Evolutionary conservation across 1,139 yeast species (phyloP).

Genomic region (Lodderomyces pseudojiufengensis): DNA sequence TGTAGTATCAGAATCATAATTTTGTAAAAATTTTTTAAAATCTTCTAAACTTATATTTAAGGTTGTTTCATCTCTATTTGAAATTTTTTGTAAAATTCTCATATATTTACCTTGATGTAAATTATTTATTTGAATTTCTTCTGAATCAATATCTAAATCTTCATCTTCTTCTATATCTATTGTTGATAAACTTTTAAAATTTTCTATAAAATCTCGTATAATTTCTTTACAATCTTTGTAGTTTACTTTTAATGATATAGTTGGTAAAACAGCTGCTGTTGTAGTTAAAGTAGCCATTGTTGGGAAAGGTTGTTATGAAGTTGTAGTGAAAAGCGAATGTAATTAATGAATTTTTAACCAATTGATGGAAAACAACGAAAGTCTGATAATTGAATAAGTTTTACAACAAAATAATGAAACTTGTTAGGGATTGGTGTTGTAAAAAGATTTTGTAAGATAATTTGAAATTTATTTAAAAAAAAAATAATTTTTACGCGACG

Average conservation of each 20-base stretch:
- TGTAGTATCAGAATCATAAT: constrained; percentile 21
- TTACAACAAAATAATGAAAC: not conserved
- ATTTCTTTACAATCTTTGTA: constrained; percentile 52
- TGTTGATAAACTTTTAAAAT: constrained; percentile 46
- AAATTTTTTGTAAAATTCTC: constrained; percentile 69
- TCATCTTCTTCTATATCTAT: constrained; percentile 16
- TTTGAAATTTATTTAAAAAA: not conserved
- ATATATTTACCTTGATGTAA: constrained; percentile 53
- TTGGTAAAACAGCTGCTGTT: constrained; percentile 39
- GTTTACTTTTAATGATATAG: constrained; percentile 60
- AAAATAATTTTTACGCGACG: too few species aligned
- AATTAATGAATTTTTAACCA: too few species aligned
- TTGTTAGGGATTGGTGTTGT: not conserved
- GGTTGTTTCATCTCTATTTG: constrained; percentile 75
- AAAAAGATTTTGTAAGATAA: not conserved
- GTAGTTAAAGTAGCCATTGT: constrained; percentile 25
- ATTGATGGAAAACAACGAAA: not conserved
- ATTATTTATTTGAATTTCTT: constrained; percentile 10
- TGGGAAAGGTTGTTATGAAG: not conserved
- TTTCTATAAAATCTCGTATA: constrained; percentile 56
- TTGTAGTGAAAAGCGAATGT: not conserved
- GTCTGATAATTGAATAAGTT: constrained; percentile 1
- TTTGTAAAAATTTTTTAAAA: constrained; percentile 60
- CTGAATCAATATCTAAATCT: not conserved
- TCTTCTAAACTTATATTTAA: constrained; percentile 82